phyloP scores from a whole-genome alignment of 2,329 filamentous ascomycete genomes.

The Diplodia mutila region DNA sequence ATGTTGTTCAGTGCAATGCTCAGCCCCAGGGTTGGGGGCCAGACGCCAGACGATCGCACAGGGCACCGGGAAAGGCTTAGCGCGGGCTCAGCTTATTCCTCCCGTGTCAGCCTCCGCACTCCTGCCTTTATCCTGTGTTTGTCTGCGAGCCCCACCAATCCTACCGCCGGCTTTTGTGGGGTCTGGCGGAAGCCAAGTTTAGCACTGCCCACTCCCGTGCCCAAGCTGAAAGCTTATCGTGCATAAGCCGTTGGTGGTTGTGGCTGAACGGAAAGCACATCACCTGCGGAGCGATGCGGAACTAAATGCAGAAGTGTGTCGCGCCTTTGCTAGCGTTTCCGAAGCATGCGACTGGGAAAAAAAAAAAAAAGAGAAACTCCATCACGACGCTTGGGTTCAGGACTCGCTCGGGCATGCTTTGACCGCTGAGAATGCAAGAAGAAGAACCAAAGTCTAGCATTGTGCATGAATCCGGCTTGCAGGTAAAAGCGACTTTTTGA shows the following conservation, averaged over 20 bases:
- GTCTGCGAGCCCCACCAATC: neutral
- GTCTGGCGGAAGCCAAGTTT: neutral
- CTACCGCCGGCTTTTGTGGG: neutral
- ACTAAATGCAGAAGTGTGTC: neutral
- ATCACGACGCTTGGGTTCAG: neutral
- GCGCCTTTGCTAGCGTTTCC: too few species aligned
- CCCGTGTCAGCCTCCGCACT: neutral
- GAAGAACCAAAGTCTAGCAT: conserved; percentile 1
- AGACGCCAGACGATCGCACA: neutral
- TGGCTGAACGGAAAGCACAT: neutral
- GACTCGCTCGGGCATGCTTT: too few species aligned
- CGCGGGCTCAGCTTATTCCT: neutral
- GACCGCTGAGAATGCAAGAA: neutral
- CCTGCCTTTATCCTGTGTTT: neutral
- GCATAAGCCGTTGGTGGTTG: neutral
- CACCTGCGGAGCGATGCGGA: neutral
- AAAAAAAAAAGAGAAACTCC: neutral
- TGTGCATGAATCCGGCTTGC: conserved; percentile 1
- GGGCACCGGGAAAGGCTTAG: neutral
- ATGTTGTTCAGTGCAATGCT: neutral
- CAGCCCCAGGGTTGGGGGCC: neutral
- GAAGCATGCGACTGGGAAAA: neutral
- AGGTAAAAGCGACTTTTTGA: conserved; percentile 15
- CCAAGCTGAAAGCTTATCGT: conserved; percentile 4
- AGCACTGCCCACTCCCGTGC: neutral